Base-by-base conservation (phyloP, 129 eudicot genomes). In the carrot (Daucus carota) region DNA sequence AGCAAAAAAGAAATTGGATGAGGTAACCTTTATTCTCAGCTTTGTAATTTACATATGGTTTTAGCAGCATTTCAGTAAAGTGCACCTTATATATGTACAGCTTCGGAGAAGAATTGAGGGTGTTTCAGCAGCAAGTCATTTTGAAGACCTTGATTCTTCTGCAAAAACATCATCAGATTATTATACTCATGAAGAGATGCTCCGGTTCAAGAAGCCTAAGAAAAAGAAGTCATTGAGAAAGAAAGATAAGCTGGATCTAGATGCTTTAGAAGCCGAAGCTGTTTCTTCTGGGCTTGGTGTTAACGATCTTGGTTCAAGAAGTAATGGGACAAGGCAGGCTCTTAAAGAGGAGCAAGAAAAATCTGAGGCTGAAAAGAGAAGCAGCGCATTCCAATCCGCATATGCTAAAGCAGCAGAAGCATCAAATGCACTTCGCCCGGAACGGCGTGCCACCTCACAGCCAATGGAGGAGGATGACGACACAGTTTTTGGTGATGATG, bases 211-310 rank as follows among this genome's bases (percentile, higher is more conserved):
- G 78, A 95, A 91, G 79, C 96, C 99, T 60, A 95, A 91, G 87
- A 95, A 95, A 83, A 95, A 89, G 91, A 95, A 95, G 78, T 95
- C 99, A 15, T 63, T 91, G 75, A 87, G 99, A 77, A 95, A 95
- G 79, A 95, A 88, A 83, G 92, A 95, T 43, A 95, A 95, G 77
- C 75, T 95, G 78, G 97, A 95, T 69, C 5, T 91, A 17, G 92
- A 91, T 78, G 93, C 97, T 45, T 93, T 95, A 28, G 97, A 91
- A 78, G 99, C 96, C 72, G 99, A 95, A 81, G 99, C 99, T 43
- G 80, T 74, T n/a, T 77, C 99, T 70, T 81, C 90, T 66, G 99
- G 99, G 82, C 75, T 95, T 75, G 99, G 99, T 28, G 73, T 73
- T 42, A 90, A 75, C 41, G 97, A 95, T 76, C 97, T 92, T 76